Conservation (phyloP, 2,329 filamentous ascomycete genomes). For the Aspergillus pseudotamarii region DNA sequence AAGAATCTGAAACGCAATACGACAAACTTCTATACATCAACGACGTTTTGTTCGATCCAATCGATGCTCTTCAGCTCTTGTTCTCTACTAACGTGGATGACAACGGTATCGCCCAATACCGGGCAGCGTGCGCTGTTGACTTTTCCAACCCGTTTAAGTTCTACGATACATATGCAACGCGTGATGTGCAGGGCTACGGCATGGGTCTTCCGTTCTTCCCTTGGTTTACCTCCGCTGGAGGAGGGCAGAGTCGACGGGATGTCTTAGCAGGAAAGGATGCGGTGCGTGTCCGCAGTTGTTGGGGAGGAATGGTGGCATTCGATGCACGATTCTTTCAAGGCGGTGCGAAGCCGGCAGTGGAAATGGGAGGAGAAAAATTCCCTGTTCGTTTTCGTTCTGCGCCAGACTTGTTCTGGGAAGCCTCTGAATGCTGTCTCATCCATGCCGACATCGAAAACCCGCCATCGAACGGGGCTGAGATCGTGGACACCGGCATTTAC, state of each 20-base stretch:
- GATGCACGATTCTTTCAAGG: slow-evolving; percentile 50
- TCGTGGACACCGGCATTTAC: slow-evolving; percentile 62
- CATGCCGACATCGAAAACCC: slow-evolving; percentile 52
- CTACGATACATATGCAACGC: slow-evolving; percentile 75
- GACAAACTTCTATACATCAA: slow-evolving; percentile 66
- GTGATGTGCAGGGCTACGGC: slow-evolving; percentile 69
- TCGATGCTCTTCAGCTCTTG: slow-evolving; percentile 63
- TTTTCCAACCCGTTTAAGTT: slow-evolving; percentile 74
- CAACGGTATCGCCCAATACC: slow-evolving; percentile 60
- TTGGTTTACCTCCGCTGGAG: slow-evolving; percentile 62
- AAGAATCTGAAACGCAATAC: slow-evolving; percentile 50
- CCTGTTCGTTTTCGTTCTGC: slow-evolving; percentile 62
- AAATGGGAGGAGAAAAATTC: slow-evolving; percentile 14
- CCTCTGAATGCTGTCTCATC: slow-evolving; percentile 66
- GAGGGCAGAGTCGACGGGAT: slow-evolving; percentile 61
- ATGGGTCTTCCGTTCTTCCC: slow-evolving; percentile 73
- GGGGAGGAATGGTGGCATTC: slow-evolving; percentile 71
- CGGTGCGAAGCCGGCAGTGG: slow-evolving; percentile 18
- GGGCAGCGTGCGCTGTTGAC: slow-evolving; percentile 74
- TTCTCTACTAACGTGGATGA: slow-evolving; percentile 60
- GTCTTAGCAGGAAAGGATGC: slow-evolving; percentile 61
- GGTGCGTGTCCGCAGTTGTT: slow-evolving; percentile 72
- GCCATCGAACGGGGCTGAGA: slow-evolving; percentile 32
- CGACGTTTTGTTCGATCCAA: slow-evolving; percentile 65
- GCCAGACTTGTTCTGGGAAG: slow-evolving; percentile 63